These are phyloP conservation scores for Annulohypoxylon maeteangense DNA, from an alignment of 495 filamentous ascomycete genomes.

Conservation along the genomic window DNA sequence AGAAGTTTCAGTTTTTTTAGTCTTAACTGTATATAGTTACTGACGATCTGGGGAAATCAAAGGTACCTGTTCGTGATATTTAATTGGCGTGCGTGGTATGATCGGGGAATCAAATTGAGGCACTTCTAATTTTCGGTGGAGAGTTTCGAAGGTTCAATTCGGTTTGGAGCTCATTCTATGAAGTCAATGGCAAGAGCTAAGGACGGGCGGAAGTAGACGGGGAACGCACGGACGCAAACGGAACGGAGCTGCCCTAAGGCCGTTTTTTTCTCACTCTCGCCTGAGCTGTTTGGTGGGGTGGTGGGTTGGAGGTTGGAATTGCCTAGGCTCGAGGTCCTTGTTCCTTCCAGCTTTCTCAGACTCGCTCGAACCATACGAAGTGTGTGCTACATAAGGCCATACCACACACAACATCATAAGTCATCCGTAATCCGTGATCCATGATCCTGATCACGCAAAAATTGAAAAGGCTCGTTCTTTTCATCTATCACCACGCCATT, in stretches of 20 bases:
- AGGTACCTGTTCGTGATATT: slow-evolving; percentile 20
- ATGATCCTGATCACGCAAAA: slow-evolving; percentile 30
- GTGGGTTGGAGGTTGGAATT: slow-evolving; percentile 5
- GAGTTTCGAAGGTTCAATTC: slow-evolving; percentile 10
- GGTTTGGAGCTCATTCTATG: slow-evolving; percentile 35
- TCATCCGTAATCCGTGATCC: slow-evolving; percentile 10
- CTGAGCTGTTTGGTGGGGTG: slow-evolving; percentile 7
- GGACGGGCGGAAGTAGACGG: slow-evolving; percentile 29
- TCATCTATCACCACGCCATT: slow-evolving; percentile 32
- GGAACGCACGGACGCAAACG: slow-evolving; percentile 35
- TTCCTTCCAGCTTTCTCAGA: background rate
- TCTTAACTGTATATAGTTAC: slow-evolving; percentile 16
- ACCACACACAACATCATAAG: slow-evolving; percentile 33
- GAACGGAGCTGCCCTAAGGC: slow-evolving; percentile 40
- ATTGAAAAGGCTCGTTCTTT: slow-evolving; percentile 15
- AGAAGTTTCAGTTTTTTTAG: background rate
- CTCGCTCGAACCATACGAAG: background rate
- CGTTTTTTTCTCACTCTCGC: background rate
- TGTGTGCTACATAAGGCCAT: slow-evolving; percentile 9
- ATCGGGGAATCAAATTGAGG: slow-evolving; percentile 29
- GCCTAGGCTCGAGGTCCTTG: slow-evolving; percentile 5
- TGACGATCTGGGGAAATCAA: slow-evolving; percentile 9
- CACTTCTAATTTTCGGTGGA: slow-evolving; percentile 30
- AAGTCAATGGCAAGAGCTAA: slow-evolving; percentile 24
- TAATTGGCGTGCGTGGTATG: slow-evolving; percentile 36